These are phyloP conservation scores for Cladophialophora carrionii DNA, from an alignment of 2,329 filamentous ascomycete genomes.

Conservation along the genomic window DNA sequence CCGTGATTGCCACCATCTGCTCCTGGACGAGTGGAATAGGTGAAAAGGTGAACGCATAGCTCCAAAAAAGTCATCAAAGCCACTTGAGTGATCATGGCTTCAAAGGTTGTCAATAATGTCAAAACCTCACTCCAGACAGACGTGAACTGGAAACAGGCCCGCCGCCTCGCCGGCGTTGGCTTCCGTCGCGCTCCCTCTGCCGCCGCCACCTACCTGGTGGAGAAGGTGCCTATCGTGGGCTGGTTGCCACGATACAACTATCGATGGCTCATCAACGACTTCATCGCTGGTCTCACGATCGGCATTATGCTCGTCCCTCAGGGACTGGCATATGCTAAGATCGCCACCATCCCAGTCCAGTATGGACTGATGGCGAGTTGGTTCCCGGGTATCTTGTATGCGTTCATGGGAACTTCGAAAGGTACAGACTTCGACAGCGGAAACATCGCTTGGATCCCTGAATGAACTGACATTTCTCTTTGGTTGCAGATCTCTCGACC, in stretches of 20 bases:
- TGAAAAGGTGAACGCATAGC: neutral
- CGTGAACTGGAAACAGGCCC: slow-evolving; percentile 34
- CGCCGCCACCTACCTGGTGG: slow-evolving; percentile 59
- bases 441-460: neutral
- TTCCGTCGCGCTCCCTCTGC: slow-evolving; percentile 55
- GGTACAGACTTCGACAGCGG: slow-evolving; percentile 45
- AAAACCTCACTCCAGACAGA: slow-evolving; percentile 32
- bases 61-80: neutral
- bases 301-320: slow-evolving; percentile 65
- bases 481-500: slow-evolving; percentile 57
- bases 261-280: slow-evolving; percentile 64
- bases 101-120: slow-evolving; percentile 27
- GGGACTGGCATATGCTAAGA: slow-evolving; percentile 63
- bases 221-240: slow-evolving; percentile 64
- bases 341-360: slow-evolving; percentile 64
- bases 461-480: slow-evolving; percentile 17
- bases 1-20: slow-evolving; percentile 5
- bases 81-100: neutral
- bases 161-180: slow-evolving; percentile 37
- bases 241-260: slow-evolving; percentile 67
- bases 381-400: slow-evolving; percentile 61
- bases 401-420: slow-evolving; percentile 66
- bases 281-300: slow-evolving; percentile 64
- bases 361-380: slow-evolving; percentile 64
- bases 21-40: neutral